These are phyloP conservation scores for Eimeria falciformis DNA, from an alignment of 169 alveolate species.

Conservation along the genomic window DNA sequence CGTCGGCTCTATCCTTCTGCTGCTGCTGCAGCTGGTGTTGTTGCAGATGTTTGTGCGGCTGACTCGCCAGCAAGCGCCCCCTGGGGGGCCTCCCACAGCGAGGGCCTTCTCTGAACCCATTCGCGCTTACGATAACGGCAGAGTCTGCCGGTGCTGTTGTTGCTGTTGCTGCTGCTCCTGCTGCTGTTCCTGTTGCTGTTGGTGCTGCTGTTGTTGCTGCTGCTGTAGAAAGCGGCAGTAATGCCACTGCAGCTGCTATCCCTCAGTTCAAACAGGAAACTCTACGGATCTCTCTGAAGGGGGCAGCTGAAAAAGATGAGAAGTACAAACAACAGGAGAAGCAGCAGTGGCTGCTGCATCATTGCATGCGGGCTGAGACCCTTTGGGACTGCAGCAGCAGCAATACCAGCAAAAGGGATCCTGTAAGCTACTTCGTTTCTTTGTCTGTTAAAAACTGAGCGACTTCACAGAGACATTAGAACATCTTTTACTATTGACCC, in stretches of 20 bases:
- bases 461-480: too few species aligned
- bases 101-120: too few species aligned
- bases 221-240: not conserved
- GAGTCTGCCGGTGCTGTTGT: not conserved
- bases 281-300: not conserved
- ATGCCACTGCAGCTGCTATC: constrained; percentile 54
- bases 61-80: too few species aligned
- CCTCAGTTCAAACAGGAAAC: constrained; percentile 43
- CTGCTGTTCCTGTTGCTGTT: not conserved
- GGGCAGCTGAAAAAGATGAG: not conserved
- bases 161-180: constrained; percentile 33
- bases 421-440: not conserved
- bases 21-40: constrained; percentile 18
- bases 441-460: too few species aligned
- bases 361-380: constrained; percentile 40
- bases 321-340: too few species aligned
- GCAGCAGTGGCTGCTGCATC: constrained; percentile 32
- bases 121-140: too few species aligned
- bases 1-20: not conserved
- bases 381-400: not conserved
- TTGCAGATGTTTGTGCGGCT: not conserved
- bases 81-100: too few species aligned
- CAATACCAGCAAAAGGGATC: not conserved
- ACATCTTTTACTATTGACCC: too few species aligned
- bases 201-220: too few species aligned